Evolutionary conservation across 495 filamentous ascomycete genomes (phyloP), one percentile per base, ranked within the genome.

Genomic region (Aspergillus carlsbadensis): DNA sequence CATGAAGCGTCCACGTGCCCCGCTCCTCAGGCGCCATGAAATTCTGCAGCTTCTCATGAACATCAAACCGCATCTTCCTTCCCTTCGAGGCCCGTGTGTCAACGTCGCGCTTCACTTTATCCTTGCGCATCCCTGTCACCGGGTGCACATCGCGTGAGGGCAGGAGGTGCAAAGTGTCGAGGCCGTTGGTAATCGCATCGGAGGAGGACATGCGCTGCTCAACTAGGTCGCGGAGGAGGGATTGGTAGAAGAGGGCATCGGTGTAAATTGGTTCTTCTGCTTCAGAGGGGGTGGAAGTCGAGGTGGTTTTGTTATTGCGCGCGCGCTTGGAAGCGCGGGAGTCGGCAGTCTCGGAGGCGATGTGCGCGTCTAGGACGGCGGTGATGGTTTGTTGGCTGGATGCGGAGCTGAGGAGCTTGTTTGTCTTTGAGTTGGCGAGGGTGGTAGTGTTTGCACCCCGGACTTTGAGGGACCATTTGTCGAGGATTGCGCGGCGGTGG

Each of bases 11-110:
- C 92, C 92, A 96, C 11, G 59, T 67, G 3, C 86, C 80, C 26
- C 88, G 75, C 66, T 96, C 89, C 68, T 96, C 89, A 0, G 93
- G 88, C 26, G 91, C 92, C 92, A 97, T 96, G 67, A 98, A 98
- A 74, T 97, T 97, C 76, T 94, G 89, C 58, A 98, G 70, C 71
- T 96, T 98, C 76, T 98, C 92, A 64, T 98, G 93, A 15, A 98
- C 91, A 43, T 87, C 90, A 72, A 89, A 98, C 41, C 88, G 77
- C 83, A 98, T 81, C 73, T 96, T 98, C 48, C 94, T 77, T 5
- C 94, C 94, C 74, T 98, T 98, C 63, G 91, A 96, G 10, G 95
- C 95, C 61, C 91, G 93, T 14, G 91, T 91, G 73, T 98, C 94
- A 15, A 98, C 87, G 33, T 84, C 78, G 60, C 90, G 88, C 72